A percentile compares a stretch with the other conserved stretches of the same genome.
phyloP scores from a whole-genome alignment of 306 rosid species.

The Leucaena leucocephala region DNA sequence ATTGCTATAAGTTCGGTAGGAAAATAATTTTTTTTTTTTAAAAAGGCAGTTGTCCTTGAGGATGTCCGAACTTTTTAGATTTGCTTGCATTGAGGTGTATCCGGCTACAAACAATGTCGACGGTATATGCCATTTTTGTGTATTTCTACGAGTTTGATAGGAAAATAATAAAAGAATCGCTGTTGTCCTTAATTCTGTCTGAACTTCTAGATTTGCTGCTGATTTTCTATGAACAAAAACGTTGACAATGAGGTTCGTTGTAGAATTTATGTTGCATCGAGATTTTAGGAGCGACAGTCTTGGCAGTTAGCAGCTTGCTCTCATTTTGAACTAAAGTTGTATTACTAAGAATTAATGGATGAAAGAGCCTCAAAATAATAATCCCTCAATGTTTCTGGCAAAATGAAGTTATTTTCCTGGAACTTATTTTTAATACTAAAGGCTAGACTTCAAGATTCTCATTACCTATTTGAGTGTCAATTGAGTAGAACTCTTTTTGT shows the following conservation, averaged over 20 bases:
- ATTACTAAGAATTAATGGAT: too few relatives aligned
- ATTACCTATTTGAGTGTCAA: too few relatives aligned
- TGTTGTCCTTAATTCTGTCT: slow-evolving; percentile 34
- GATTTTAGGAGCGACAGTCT: background rate
- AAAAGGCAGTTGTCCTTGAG: slow-evolving; percentile 31
- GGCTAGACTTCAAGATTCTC: too few relatives aligned
- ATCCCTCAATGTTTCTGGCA: too few relatives aligned
- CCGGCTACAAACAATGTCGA: slow-evolving; percentile 24
- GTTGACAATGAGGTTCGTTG: background rate
- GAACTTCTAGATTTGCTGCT: slow-evolving; percentile 21
- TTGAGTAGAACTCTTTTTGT: too few relatives aligned
- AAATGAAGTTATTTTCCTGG: too few relatives aligned
- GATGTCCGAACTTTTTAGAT: slow-evolving; percentile 22
- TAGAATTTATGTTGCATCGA: background rate
- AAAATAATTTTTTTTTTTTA: slow-evolving; percentile 17
- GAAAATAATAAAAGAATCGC: slow-evolving; percentile 32
- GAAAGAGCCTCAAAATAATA: too few relatives aligned
- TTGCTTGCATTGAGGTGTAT: slow-evolving; percentile 28
- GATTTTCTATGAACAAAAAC: slow-evolving; percentile 20
- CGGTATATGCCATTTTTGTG: slow-evolving; percentile 10
- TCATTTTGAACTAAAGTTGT: too few relatives aligned
- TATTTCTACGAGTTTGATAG: slow-evolving; percentile 32
- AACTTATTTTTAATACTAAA: too few relatives aligned
- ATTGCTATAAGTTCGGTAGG: slow-evolving; percentile 32
- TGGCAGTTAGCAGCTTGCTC: background rate